Conservation (phyloP, 75 land plant genomes). For the Adiantum capillusveneris region DNA sequence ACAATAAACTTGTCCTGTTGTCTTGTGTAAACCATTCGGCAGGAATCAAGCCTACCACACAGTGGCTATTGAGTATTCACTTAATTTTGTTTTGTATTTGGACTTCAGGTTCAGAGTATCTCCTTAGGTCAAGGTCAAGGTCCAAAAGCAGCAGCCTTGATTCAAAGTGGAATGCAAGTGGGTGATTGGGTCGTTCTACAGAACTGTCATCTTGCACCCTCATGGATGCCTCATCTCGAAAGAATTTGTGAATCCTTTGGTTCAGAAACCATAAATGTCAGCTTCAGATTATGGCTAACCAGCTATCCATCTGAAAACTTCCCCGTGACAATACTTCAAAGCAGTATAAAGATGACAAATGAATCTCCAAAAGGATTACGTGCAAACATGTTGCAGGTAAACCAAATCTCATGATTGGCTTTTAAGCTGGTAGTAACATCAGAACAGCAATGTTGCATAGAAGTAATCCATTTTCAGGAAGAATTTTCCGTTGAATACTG, state of each 20-base stretch:
- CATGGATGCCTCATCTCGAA: constrained; percentile 39
- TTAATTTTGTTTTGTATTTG: not conserved
- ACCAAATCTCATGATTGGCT: not conserved
- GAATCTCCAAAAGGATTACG: constrained; percentile 36
- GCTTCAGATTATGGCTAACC: constrained; percentile 33
- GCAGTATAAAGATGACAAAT: constrained; percentile 40
- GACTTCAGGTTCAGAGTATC: constrained; percentile 27
- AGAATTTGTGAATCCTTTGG: constrained; percentile 23
- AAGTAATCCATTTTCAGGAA: too few species aligned
- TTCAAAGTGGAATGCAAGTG: constrained; percentile 16
- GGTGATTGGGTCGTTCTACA: constrained; percentile 40
- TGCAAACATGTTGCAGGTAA: constrained; percentile 36
- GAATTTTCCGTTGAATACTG: not conserved
- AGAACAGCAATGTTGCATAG: too few species aligned
- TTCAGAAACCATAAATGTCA: constrained; percentile 21
- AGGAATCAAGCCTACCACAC: too few species aligned
- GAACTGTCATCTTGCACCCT: constrained; percentile 36
- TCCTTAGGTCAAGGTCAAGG: constrained; percentile 46
- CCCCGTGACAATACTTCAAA: constrained; percentile 37
- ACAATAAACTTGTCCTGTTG: too few species aligned
- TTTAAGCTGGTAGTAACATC: not conserved
- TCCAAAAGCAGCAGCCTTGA: constrained; percentile 32
- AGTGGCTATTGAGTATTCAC: too few species aligned
- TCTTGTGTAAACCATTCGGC: too few species aligned
- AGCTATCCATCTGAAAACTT: constrained; percentile 40